Evolutionary conservation across 345 rosid genomes (phyloP).

Genomic region (Durio zibethinus): DNA sequence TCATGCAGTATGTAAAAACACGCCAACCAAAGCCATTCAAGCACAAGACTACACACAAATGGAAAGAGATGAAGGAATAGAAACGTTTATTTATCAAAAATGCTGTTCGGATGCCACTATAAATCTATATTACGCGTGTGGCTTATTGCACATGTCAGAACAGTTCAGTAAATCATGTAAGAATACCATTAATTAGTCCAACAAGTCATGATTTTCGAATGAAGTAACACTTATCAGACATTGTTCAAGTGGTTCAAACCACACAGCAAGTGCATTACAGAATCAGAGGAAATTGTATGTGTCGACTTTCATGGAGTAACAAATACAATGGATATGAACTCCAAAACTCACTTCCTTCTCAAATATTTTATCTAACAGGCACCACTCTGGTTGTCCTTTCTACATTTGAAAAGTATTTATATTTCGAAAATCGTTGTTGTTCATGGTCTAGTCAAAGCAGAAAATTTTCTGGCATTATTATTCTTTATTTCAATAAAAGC

Average conservation of each 20-base stretch:
- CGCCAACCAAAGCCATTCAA: neutral
- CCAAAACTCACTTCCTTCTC: neutral
- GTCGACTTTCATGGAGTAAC: neutral
- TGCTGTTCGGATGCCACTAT: neutral
- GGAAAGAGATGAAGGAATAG: neutral
- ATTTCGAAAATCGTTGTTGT: neutral
- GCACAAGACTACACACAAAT: neutral
- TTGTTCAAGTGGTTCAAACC: neutral
- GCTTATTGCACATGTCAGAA: neutral
- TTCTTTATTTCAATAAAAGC: neutral
- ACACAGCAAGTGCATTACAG: neutral
- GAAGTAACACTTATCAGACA: neutral
- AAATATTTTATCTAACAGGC: neutral
- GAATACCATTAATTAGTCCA: neutral
- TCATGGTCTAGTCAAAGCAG: neutral
- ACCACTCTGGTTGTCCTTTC: neutral
- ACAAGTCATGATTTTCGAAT: neutral
- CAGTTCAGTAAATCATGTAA: slow-evolving; percentile 1
- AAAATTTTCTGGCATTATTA: neutral
- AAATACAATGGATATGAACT: neutral
- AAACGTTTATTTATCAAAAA: neutral
- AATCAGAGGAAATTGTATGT: neutral
- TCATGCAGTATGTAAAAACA: neutral
- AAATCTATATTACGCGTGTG: too few relatives aligned
- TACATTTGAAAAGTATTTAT: neutral